Evolutionary conservation across 2,329 filamentous ascomycete species (phyloP).

Genomic region (Verticillium zaregamsianum): DNA sequence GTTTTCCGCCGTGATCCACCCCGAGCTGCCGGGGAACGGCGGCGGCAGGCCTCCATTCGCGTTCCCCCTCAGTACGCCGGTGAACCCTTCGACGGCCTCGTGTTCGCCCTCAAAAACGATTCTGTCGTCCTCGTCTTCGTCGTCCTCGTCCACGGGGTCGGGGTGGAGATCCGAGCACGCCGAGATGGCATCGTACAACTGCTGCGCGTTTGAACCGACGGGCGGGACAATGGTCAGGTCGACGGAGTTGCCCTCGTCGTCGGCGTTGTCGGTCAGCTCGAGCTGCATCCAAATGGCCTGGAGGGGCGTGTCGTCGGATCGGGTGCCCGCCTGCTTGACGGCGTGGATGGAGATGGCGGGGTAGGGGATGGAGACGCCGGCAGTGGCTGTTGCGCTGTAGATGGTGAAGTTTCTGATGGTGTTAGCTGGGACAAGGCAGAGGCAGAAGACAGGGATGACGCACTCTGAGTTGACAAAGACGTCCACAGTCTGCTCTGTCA

Average conservation of each 20-base stretch:
- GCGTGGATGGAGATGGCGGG: slow-evolving; percentile 72
- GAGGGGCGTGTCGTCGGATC: slow-evolving; percentile 30
- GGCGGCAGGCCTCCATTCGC: slow-evolving; percentile 53
- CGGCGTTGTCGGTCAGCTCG: slow-evolving; percentile 53
- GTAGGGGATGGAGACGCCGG: slow-evolving; percentile 68
- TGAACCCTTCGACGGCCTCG: slow-evolving; percentile 52
- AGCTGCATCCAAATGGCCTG: slow-evolving; percentile 65
- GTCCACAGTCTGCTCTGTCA: slow-evolving; percentile 45
- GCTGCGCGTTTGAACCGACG: slow-evolving; percentile 20
- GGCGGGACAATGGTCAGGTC: slow-evolving; percentile 64
- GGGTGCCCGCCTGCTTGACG: slow-evolving; percentile 52
- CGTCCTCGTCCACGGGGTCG: slow-evolving; percentile 58
- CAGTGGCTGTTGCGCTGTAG: slow-evolving; percentile 53
- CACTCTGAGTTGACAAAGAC: slow-evolving; percentile 49
- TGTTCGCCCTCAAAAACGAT: slow-evolving; percentile 56
- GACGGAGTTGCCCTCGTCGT: slow-evolving; percentile 61
- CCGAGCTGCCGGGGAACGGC: slow-evolving; percentile 67
- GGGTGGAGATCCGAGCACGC: slow-evolving; percentile 74
- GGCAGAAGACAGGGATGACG: slow-evolving; percentile 5
- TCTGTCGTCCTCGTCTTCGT: slow-evolving; percentile 48
- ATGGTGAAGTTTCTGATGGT: slow-evolving; percentile 47
- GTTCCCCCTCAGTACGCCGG: slow-evolving; percentile 47
- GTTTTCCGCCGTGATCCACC: slow-evolving; percentile 92
- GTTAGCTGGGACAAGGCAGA: neutral
- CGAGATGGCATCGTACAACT: slow-evolving; percentile 66